Percentiles rank a stretch among this genome's conserved stretches.
These are phyloP conservation scores for Suillus americanus DNA, from an alignment of 768 basidiomycete genomes.

Conservation along the genomic window DNA sequence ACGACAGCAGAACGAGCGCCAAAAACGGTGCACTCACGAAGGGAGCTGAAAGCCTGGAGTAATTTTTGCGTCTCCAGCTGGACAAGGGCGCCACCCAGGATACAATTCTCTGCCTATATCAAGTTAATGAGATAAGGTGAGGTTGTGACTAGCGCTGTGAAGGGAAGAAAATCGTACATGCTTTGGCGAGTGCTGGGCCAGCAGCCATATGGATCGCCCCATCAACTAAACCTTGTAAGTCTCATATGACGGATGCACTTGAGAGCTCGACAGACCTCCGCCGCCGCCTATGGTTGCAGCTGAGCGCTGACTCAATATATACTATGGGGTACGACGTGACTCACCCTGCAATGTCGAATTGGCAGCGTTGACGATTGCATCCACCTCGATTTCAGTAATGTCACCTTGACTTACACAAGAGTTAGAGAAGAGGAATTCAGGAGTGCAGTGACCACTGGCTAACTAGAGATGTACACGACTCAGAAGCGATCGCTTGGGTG, in stretches of 20 bases:
- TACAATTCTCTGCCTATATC: conserved; percentile 3
- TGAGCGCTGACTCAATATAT: conserved; percentile 6
- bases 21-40: conserved; percentile 49
- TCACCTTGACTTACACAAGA: conserved; percentile 61
- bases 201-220: conserved; percentile 82
- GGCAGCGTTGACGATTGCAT: conserved; percentile 82
- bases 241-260: neutral
- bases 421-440: neutral
- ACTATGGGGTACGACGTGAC: conserved; percentile 1
- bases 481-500: conserved; percentile 39
- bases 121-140: neutral
- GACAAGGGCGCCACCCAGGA: conserved; percentile 38
- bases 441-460: conserved; percentile 27
- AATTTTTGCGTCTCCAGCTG: conserved; percentile 75
- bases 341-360: conserved; percentile 70
- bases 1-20: neutral
- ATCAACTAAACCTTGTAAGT: conserved; percentile 51
- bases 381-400: conserved; percentile 70
- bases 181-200: conserved; percentile 53
- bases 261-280: conserved; percentile 51
- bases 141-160: too few species aligned
- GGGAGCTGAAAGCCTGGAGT: conserved; percentile 77
- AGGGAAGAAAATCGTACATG: neutral
- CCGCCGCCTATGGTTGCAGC: conserved; percentile 56
- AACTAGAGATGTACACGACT: conserved; percentile 70